These are phyloP conservation scores for Arthroderma sp. DNA, from an alignment of 2,329 filamentous ascomycete genomes.

Conservation along the genomic window DNA sequence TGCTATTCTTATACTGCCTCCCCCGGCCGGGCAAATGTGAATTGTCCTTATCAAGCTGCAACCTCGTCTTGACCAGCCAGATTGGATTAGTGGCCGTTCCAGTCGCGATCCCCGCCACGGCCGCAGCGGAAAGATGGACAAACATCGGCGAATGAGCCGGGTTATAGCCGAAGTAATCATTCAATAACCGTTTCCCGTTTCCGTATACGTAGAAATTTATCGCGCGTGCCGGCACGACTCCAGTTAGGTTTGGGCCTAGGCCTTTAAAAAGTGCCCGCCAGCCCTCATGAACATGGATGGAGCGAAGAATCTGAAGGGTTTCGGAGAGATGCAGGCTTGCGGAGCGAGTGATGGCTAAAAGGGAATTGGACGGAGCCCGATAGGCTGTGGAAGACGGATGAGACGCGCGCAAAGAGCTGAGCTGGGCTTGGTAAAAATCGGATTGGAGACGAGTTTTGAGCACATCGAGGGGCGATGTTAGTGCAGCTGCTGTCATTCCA, in stretches of 20 bases:
- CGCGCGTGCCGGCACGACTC: constrained; percentile 74
- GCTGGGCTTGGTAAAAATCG: constrained; percentile 82
- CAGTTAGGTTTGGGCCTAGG: constrained; percentile 75
- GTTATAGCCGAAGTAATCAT: constrained; percentile 45
- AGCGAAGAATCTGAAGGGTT: constrained; percentile 70
- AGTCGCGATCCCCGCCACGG: constrained; percentile 67
- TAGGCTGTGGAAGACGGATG: constrained; percentile 4
- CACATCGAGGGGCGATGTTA: constrained; percentile 90
- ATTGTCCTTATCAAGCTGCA: constrained; percentile 67
- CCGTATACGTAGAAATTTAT: constrained; percentile 94
- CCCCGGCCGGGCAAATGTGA: constrained; percentile 26
- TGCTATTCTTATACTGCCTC: constrained; percentile 71
- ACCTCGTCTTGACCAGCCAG: constrained; percentile 85
- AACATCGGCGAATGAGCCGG: constrained; percentile 40
- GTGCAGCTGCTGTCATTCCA: constrained; percentile 78
- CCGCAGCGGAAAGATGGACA: constrained; percentile 69
- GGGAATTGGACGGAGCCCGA: constrained; percentile 31
- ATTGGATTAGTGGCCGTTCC: constrained; percentile 91
- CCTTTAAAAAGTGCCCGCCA: constrained; percentile 86
- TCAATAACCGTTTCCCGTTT: constrained; percentile 74
- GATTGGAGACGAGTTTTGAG: constrained; percentile 88
- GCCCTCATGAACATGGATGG: constrained; percentile 70
- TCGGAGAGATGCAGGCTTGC: constrained; percentile 53
- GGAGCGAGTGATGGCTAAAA: constrained; percentile 23
- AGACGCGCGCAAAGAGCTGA: constrained; percentile 24